phyloP scores from a whole-genome alignment of 352 stramenopile genomes.

The Phytophthora europaea region DNA sequence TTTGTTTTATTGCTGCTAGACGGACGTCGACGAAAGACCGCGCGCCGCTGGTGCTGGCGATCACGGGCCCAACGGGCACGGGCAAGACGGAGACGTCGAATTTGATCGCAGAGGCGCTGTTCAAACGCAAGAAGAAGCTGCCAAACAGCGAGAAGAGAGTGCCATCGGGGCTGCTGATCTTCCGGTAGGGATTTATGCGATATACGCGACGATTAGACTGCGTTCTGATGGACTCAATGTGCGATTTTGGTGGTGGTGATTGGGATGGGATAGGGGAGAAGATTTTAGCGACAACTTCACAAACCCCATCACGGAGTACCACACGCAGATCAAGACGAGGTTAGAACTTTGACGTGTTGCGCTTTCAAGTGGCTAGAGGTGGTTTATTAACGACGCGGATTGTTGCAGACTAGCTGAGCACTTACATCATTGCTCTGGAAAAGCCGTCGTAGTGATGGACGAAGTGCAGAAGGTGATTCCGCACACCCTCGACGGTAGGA shows the following conservation, averaged over 20 bases:
- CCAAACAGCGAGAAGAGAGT: conserved; percentile 75
- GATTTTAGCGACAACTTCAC: conserved; percentile 89
- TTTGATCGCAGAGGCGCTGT: conserved; percentile 84
- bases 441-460: conserved; percentile 92
- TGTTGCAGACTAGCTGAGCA: conserved; percentile 76
- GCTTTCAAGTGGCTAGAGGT: background rate
- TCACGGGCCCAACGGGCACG: conserved; percentile 91
- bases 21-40: conserved; percentile 65
- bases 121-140: conserved; percentile 82
- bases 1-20: conserved; percentile 36
- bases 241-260: conserved; percentile 1
- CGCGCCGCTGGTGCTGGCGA: conserved; percentile 85
- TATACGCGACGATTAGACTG: background rate
- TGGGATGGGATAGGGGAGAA: conserved; percentile 60
- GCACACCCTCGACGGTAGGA: conserved; percentile 87
- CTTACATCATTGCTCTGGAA: conserved; percentile 83
- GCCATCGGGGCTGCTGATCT: conserved; percentile 79
- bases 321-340: conserved; percentile 87
- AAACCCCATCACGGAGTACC: conserved; percentile 86
- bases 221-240: background rate
- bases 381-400: background rate
- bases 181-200: conserved; percentile 49
- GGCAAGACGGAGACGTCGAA: conserved; percentile 94
- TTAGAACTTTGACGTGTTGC: conserved; percentile 13
- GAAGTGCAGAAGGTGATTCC: conserved; percentile 94